Base-by-base conservation (phyloP, 2,329 filamentous ascomycete genomes). In the Aspergillus aculeatinus region DNA sequence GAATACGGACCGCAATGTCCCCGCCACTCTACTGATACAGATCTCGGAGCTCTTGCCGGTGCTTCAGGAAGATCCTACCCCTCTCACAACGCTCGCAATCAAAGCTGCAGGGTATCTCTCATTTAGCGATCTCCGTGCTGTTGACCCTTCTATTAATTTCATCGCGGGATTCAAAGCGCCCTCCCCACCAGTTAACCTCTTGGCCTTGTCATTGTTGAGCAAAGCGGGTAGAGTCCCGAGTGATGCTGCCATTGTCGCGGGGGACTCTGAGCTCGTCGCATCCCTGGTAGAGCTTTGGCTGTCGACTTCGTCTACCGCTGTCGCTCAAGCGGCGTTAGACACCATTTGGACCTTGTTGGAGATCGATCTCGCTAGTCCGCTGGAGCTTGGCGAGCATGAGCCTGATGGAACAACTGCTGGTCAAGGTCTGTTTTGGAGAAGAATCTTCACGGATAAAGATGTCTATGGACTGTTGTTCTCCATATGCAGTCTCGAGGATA, bases 221-320 rank as follows among this genome's bases (percentile, higher is more conserved):
- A 88, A 87, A 67, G 85, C 85, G 3, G 78, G 81, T 9, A 65
- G 73, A 14, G 77, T 75, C 42, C 74, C 80, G 5, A 80, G 78
- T 49, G 83, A 87, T 74, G 83, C 84, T 23, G 85, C 84, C 21
- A 82, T 82, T 51, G 79, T 88, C 31, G 85, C 85, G 14, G 82
- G 81, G 16, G 80, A 83, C 61, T 79, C 83, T 7, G 79, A 80
- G n/a, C 76, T 86, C 4, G 79, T 87, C 6, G 72, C 76, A 7
- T 81, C 82, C 11, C 71, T 88, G 23, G 79, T 88, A 6, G 79
- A 82, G 49, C 68, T 87, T 21, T 88, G 85, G 85, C 78, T 88
- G 7, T 82, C 81, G 50, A 83, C 83, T 0, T 68, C 77, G 23
- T 82, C 84, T 49, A 82, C 83, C 3, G 83, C 82, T 11, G 77